These are phyloP conservation scores for Leucosporidium yakuticum DNA, from an alignment of 768 basidiomycete genomes.

Conservation along the genomic window DNA sequence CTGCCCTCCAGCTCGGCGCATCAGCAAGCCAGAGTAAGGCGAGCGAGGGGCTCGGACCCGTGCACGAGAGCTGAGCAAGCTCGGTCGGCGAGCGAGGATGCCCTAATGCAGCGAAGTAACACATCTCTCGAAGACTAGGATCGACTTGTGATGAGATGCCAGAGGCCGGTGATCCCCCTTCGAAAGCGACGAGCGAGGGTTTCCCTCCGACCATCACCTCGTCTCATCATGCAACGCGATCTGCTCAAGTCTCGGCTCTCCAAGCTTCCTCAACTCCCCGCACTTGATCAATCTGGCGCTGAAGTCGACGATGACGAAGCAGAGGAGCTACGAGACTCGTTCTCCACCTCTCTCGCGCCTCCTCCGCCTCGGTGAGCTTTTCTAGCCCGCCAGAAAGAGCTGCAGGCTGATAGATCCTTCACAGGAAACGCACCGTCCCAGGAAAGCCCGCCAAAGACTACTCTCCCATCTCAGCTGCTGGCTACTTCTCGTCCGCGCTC, in stretches of 20 bases:
- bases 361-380: not conserved
- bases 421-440: conserved; percentile 42
- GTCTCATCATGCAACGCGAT: conserved; percentile 67
- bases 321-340: conserved; percentile 57
- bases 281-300: conserved; percentile 34
- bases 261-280: conserved; percentile 62
- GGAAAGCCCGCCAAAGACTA: conserved; percentile 44
- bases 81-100: too few relatives aligned
- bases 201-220: conserved; percentile 42
- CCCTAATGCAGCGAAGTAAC: too few relatives aligned
- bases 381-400: not conserved
- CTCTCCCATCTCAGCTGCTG: conserved; percentile 67
- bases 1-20: too few relatives aligned
- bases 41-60: too few relatives aligned
- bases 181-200: too few relatives aligned
- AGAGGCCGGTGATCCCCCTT: too few relatives aligned
- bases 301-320: conserved; percentile 49
- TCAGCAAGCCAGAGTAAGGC: too few relatives aligned
- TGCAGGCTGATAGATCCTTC: conserved; percentile 20
- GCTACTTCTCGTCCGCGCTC: conserved; percentile 71
- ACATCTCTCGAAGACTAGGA: too few relatives aligned
- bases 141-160: too few relatives aligned
- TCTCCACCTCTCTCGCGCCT: conserved; percentile 5
- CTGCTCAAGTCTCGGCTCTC: conserved; percentile 68
- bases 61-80: too few relatives aligned